Base-by-base conservation (phyloP, 495 filamentous ascomycete species). In the Talaromyces ruber region DNA sequence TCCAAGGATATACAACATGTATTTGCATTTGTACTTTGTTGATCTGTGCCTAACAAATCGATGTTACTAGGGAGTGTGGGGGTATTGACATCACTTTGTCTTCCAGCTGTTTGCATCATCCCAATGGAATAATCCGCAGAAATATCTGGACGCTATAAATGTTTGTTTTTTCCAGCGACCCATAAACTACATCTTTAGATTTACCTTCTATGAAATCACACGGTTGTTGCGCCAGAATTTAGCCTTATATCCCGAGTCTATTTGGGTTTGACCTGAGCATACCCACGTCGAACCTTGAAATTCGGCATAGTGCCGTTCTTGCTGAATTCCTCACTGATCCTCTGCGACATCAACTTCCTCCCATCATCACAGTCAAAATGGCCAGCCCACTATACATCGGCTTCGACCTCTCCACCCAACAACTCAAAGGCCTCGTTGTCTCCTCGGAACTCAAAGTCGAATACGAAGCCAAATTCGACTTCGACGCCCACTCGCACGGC, bases 381-480 rank as follows among this genome's bases (percentile, higher is more conserved):
- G 34, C 34, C 12, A 39, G 1, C 34, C 34, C 34, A 39, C 16
- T 39, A 39, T 39, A 39, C 14, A 39, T 39, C 34, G 34, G 34
- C 34, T 39, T 39, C 34, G 51, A 98, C 73, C 88, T 98, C 53
- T 96, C 92, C 26, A 98, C 94, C 61, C 94, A 97, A 74, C 92
- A 97, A 71, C 80, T 97, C 28, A 98, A 98, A 81, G 91, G 89
- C 51, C 84, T 98, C 66, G 87, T 90, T 58, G 87, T 96, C 63
- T 85, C 87, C 47, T 90, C 91, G 91, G 54, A 34, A 12, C 80
- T 68, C 87, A 76, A 71, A 92, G 84, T 72, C 87, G 84, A 71
- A 97, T 81, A 75, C 77, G 65, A 74, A 68, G 24, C 72, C 62
- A 60, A 77, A 66, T 14, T 72, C 74, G 52, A 78, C 75, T 60